A percentile compares a stretch with the other conserved stretches of the same genome.
phyloP scores from a whole-genome alignment of 441 rosid species.

The Codiaeum variegatum region DNA sequence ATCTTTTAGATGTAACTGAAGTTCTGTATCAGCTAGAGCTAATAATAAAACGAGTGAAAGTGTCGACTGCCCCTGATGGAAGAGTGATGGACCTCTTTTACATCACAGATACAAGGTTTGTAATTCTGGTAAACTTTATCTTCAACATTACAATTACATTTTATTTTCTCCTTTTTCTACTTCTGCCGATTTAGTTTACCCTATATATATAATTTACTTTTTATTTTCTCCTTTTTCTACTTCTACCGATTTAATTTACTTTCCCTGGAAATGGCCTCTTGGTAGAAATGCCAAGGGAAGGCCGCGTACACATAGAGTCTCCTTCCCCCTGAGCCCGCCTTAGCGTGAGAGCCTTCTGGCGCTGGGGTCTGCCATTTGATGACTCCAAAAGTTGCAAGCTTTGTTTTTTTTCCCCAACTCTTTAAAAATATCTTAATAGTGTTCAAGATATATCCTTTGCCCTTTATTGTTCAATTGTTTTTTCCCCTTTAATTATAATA shows the following conservation, averaged over 20 bases:
- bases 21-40: slow-evolving; percentile 63
- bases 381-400: too few species aligned
- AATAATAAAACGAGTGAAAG: slow-evolving; percentile 57
- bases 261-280: too few species aligned
- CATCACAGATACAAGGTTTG: slow-evolving; percentile 60
- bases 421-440: too few species aligned
- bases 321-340: too few species aligned
- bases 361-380: too few species aligned
- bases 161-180: not conserved
- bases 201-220: not conserved
- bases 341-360: too few species aligned
- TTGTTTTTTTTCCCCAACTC: too few species aligned
- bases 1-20: slow-evolving; percentile 46
- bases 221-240: not conserved
- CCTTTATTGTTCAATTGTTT: too few species aligned
- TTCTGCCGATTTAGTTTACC: not conserved
- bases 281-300: too few species aligned
- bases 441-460: too few species aligned
- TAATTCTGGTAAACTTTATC: slow-evolving; percentile 13
- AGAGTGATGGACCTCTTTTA: slow-evolving; percentile 67
- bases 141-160: slow-evolving; percentile 2
- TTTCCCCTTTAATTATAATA: too few species aligned
- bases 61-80: slow-evolving; percentile 65
- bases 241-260: not conserved
- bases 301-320: too few species aligned